These are phyloP conservation scores for Penicillium sp. DNA, from an alignment of 2,329 filamentous ascomycete genomes.

Conservation along the genomic window DNA sequence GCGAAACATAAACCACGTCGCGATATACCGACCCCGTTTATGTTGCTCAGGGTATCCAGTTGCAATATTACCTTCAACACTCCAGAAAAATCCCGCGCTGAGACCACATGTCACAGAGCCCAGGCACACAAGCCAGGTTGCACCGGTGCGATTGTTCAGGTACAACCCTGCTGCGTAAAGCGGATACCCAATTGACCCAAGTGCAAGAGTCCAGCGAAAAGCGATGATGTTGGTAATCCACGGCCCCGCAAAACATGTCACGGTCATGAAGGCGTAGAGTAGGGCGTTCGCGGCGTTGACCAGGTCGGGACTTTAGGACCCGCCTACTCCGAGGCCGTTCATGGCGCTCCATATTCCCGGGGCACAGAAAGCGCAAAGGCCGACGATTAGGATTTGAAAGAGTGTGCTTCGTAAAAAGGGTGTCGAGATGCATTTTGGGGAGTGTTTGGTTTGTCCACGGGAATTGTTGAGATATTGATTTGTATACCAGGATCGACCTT, in stretches of 20 bases:
- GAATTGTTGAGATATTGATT: background rate
- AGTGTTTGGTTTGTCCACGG: background rate
- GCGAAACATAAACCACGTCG: slow-evolving; percentile 1
- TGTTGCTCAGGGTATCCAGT: slow-evolving; percentile 34
- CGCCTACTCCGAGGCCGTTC: slow-evolving; percentile 52
- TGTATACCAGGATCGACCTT: background rate
- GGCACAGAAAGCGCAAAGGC: slow-evolving; percentile 49
- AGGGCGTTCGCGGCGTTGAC: background rate
- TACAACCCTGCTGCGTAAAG: slow-evolving; percentile 51
- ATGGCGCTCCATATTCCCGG: slow-evolving; percentile 54
- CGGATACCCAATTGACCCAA: slow-evolving; percentile 51
- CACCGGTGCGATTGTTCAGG: slow-evolving; percentile 45
- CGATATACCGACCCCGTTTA: background rate
- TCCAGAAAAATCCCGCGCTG: slow-evolving; percentile 52
- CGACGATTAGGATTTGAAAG: slow-evolving; percentile 51
- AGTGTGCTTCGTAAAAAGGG: slow-evolving; percentile 25
- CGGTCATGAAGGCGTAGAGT: background rate
- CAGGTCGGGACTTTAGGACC: slow-evolving; percentile 39
- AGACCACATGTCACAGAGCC: slow-evolving; percentile 48
- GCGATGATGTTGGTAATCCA: background rate
- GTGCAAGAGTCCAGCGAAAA: background rate
- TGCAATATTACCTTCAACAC: slow-evolving; percentile 50
- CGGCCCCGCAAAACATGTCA: background rate
- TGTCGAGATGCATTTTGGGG: background rate
- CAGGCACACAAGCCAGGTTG: slow-evolving; percentile 50